Evolutionary conservation across 2,329 filamentous ascomycete genomes (phyloP), one percentile per base, ranked within the genome.

Genomic region (Lasiodiplodia gonubiensis): DNA sequence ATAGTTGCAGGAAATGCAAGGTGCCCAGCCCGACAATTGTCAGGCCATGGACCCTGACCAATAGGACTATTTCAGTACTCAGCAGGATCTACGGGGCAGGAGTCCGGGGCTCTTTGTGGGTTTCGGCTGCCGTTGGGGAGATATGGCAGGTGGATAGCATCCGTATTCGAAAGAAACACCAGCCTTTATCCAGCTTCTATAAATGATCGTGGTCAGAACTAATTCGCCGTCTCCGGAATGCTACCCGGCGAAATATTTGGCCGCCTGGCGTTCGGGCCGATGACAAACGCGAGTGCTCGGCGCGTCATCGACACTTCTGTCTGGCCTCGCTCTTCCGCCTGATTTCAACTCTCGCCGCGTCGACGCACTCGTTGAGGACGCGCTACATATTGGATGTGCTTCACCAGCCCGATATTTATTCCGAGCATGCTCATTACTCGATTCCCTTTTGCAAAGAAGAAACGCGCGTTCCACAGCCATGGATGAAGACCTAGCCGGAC

Each of bases 221-320:
- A 14, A 21, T 46, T 46, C 7, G 18, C 7, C 42, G 42, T 46
- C 49, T 27, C 49, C 33, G 25, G 11, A 30, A 35, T 33, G 33
- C 16, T 57, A 39, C 53, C 53, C 53, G 53, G 53, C 53, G 53
- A 57, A 57, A 57, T 33, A 37, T 39, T 57, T 57, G 53, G n/a
- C 53, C 53, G 53, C 11, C 10, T 23, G 37, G 35, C n/a, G 35
- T 33, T 63, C 42, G 59, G 59, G 59, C 59, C 59, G 59, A 51
- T 51, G 30, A 10, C n/a, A 37, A 51, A 51, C 30, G 42, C 37
- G 33, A 4, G 18, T 12, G 23, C 23, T 18, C 46, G 46, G 59
- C 59, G 59, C 59, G 59, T 63, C 59, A 63, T 63, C 59, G 59
- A 63, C 57, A 21, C 18, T n/a, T 27, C 23, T 18, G 57, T 10